Evolutionary conservation across 257 asterid species (phyloP).

Genomic region (Capsicum baccatum): DNA sequence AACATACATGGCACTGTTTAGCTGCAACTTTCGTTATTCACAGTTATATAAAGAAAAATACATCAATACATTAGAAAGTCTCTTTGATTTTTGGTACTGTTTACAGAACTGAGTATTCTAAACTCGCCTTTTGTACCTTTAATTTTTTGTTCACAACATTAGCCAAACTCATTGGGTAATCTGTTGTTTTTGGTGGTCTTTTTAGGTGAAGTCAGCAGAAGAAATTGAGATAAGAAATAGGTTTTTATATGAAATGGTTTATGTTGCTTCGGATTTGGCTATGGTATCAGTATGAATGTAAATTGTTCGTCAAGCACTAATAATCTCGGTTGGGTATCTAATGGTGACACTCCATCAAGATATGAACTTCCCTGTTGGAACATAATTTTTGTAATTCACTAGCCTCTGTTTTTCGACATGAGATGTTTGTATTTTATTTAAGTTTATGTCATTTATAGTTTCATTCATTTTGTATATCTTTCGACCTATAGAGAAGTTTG

Average conservation of each 20-base stretch:
- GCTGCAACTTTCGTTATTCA: neutral
- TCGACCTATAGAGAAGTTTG: neutral
- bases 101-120: neutral
- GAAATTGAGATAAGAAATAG: neutral
- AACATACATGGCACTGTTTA: neutral
- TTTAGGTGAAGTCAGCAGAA: neutral
- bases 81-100: neutral
- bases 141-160: neutral
- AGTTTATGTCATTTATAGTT: neutral
- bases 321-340: slow-evolving; percentile 1
- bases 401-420: neutral
- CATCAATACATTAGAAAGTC: neutral
- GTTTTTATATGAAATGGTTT: neutral
- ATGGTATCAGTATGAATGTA: neutral
- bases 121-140: neutral
- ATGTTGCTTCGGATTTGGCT: slow-evolving; percentile 8
- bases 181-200: neutral
- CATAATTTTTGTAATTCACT: slow-evolving; percentile 8
- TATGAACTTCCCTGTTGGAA: slow-evolving; percentile 6
- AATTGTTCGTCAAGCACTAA: neutral
- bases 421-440: slow-evolving; percentile 10
- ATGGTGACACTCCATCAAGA: neutral
- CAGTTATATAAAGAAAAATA: neutral
- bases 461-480: neutral
- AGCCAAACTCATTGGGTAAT: neutral